These are phyloP conservation scores for Deinandra increscens DNA, from an alignment of 129 eudicot genomes.

Conservation along the genomic window DNA sequence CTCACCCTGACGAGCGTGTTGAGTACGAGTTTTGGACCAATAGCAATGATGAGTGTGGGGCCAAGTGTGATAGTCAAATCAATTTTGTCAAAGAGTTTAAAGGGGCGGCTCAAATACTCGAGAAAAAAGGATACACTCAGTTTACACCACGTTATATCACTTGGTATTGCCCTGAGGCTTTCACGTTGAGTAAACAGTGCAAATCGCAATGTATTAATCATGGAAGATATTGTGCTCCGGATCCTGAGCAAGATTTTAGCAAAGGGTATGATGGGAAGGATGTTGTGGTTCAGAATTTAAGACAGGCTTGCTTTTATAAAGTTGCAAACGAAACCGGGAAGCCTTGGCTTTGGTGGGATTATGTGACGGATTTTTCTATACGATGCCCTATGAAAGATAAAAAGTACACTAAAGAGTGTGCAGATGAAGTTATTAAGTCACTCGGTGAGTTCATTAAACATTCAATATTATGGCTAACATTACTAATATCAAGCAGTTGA, in stretches of 20 bases:
- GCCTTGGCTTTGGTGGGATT: constrained; percentile 99
- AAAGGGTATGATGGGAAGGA: constrained; percentile 91
- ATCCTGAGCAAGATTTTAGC: constrained; percentile 85
- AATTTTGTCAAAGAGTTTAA: constrained; percentile 76
- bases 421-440: constrained; percentile 74
- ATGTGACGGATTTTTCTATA: constrained; percentile 84
- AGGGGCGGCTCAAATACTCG: constrained; percentile 94
- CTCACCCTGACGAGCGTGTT: constrained; percentile 96
- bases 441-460: constrained; percentile 56
- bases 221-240: constrained; percentile 98
- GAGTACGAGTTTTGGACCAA: constrained; percentile 98
- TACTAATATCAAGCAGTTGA: neutral
- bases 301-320: constrained; percentile 76
- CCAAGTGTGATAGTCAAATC: constrained; percentile 81
- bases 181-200: constrained; percentile 81
- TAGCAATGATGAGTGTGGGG: constrained; percentile 92
- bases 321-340: constrained; percentile 83
- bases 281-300: constrained; percentile 83
- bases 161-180: constrained; percentile 98
- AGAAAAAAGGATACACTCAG: constrained; percentile 79
- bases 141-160: constrained; percentile 94
- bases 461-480: neutral
- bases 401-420: constrained; percentile 83
- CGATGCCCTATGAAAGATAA: constrained; percentile 94
- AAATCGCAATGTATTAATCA: constrained; percentile 90